These are phyloP conservation scores for Acanthamoeba royreba DNA, from an alignment of 208 protist species.

Conservation along the genomic window DNA sequence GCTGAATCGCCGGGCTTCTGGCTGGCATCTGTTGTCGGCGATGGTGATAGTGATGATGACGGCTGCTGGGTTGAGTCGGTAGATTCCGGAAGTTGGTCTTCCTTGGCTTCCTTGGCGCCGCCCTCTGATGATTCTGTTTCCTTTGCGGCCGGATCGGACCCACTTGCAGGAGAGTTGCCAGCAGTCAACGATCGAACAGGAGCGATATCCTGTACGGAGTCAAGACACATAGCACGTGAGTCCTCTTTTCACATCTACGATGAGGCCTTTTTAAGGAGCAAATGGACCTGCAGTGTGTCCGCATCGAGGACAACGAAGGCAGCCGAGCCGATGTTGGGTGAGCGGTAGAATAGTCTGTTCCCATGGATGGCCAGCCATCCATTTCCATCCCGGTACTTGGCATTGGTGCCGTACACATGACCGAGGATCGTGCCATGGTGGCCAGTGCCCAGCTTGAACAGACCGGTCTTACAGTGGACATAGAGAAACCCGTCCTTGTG, in stretches of 20 bases:
- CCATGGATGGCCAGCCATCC: constrained; percentile 51
- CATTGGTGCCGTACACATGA: constrained; percentile 51
- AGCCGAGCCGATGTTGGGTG: neutral
- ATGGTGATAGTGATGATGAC: neutral
- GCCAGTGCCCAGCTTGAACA: constrained; percentile 41
- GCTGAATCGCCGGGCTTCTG: no score
- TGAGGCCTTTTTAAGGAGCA: no score
- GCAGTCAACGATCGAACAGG: no score
- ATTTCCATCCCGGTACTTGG: constrained; percentile 56
- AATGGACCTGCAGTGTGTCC: constrained; percentile 2
- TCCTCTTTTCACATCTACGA: neutral
- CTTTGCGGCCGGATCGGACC: neutral
- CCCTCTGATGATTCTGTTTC: neutral
- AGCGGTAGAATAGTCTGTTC: constrained; percentile 57
- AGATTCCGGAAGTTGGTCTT: no score
- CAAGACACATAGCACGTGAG: neutral
- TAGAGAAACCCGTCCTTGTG: constrained; percentile 36
- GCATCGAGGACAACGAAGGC: constrained; percentile 53
- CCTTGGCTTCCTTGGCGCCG: neutral
- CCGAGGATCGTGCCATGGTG: constrained; percentile 50
- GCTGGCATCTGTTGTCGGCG: neutral
- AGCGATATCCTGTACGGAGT: neutral
- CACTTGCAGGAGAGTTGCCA: neutral
- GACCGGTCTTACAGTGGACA: constrained; percentile 11
- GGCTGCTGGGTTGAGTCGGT: neutral